These are phyloP conservation scores for Mucor ambiguus DNA, from an alignment of 371 early-diverging fungal genomes.

Conservation along the genomic window DNA sequence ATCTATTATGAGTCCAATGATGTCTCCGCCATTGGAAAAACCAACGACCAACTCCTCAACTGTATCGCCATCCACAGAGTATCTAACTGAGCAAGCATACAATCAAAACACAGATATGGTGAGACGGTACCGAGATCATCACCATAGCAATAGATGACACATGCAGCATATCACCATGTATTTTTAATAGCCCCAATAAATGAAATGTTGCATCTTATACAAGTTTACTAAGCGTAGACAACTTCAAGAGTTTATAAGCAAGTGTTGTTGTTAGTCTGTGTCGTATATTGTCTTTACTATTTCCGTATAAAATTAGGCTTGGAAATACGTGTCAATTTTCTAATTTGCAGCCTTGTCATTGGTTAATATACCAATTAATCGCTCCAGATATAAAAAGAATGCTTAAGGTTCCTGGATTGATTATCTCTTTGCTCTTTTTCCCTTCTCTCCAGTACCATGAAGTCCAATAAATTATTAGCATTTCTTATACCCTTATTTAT, in stretches of 20 bases:
- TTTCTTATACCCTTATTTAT: constrained; percentile 24
- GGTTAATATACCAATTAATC: background rate
- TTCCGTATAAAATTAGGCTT: background rate
- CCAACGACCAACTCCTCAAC: background rate
- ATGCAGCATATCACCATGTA: background rate
- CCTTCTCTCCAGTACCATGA: constrained; percentile 7
- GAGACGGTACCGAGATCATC: background rate
- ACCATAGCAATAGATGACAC: background rate
- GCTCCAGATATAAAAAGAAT: background rate
- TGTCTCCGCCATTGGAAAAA: constrained; percentile 19
- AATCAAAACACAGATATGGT: background rate
- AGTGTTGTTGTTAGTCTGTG: background rate
- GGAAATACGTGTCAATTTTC: constrained; percentile 8
- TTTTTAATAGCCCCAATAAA: background rate
- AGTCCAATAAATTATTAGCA: constrained; percentile 21
- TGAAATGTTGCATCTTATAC: background rate
- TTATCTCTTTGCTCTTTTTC: background rate
- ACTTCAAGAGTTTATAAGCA: background rate
- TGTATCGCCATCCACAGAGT: background rate
- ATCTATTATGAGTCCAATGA: constrained; percentile 12
- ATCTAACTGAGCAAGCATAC: background rate
- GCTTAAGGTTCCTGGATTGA: background rate
- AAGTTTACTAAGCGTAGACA: background rate
- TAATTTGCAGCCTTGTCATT: background rate
- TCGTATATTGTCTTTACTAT: background rate